Percentiles rank a stretch among this genome's conserved stretches.
Evolutionary conservation across 2,329 filamentous ascomycete species (phyloP).

Genomic region (Apiospora koreana): DNA sequence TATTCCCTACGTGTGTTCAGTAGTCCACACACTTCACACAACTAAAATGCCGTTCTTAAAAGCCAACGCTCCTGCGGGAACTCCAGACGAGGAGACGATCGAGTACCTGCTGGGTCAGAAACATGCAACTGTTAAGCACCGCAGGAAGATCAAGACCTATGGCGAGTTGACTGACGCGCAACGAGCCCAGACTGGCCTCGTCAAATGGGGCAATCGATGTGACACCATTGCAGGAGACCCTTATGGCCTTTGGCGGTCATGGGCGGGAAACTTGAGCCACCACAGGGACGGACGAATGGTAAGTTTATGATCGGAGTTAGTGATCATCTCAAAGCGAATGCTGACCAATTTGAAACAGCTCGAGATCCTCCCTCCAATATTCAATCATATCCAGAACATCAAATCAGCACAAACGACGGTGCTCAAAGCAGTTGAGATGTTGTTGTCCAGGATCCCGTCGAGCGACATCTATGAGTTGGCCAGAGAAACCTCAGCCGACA

Average conservation of each 20-base stretch:
- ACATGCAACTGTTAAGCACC: background rate
- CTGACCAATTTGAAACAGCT: background rate
- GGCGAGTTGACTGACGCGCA: background rate
- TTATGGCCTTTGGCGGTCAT: constrained; percentile 13
- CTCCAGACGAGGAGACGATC: constrained; percentile 14
- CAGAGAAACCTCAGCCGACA: background rate
- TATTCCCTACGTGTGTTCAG: too few species aligned
- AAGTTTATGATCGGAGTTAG: background rate
- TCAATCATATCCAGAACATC: background rate
- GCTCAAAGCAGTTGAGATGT: too few species aligned
- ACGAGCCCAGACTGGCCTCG: background rate
- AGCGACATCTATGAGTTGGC: background rate
- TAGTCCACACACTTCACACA: too few species aligned
- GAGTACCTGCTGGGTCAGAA: constrained; percentile 11
- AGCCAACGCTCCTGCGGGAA: constrained; percentile 10
- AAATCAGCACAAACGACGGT: too few species aligned
- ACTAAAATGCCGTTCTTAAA: constrained; percentile 7
- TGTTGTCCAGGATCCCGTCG: background rate
- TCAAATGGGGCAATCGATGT: constrained; percentile 4
- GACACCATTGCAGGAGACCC: constrained; percentile 13
- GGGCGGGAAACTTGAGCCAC: constrained; percentile 15
- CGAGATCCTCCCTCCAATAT: background rate
- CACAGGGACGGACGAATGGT: constrained; percentile 13
- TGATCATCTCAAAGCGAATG: background rate
- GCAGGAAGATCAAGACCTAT: background rate